phyloP scores from a whole-genome alignment of 495 filamentous ascomycete genomes.

The Articulospora tetracladia region DNA sequence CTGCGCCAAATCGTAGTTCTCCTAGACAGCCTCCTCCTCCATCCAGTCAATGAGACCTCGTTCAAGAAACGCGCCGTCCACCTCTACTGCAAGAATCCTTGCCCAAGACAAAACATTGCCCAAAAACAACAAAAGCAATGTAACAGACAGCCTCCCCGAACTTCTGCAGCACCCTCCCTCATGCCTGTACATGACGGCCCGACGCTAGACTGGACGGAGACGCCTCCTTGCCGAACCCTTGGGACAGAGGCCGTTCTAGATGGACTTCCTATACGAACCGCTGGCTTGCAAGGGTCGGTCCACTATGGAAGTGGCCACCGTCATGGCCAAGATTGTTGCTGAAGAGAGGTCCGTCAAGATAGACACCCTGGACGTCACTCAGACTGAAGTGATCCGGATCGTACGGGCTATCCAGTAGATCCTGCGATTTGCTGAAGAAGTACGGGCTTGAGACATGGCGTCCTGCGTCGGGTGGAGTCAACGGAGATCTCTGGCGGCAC shows the following conservation, averaged over 20 bases:
- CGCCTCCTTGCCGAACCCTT: not conserved
- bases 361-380: constrained; percentile 24
- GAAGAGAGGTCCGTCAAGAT: constrained; percentile 20
- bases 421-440: constrained; percentile 8
- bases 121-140: not conserved
- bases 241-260: too few species aligned
- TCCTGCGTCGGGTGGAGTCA: constrained; percentile 14
- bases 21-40: too few species aligned
- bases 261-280: not conserved
- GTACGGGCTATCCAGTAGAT: constrained; percentile 12
- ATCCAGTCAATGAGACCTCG: too few species aligned
- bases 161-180: not conserved
- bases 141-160: not conserved
- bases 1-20: not conserved
- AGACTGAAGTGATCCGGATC: constrained; percentile 9
- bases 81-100: not conserved
- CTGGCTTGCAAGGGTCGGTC: not conserved
- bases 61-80: too few species aligned
- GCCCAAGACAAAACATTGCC: not conserved
- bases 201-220: not conserved
- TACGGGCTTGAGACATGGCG: constrained; percentile 6
- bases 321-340: not conserved
- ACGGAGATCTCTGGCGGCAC: constrained; percentile 12
- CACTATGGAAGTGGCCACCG: not conserved
- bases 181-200: not conserved